These are phyloP conservation scores for Candida albicans DNA, from an alignment of 1,139 yeast species.

Conservation along the genomic window DNA sequence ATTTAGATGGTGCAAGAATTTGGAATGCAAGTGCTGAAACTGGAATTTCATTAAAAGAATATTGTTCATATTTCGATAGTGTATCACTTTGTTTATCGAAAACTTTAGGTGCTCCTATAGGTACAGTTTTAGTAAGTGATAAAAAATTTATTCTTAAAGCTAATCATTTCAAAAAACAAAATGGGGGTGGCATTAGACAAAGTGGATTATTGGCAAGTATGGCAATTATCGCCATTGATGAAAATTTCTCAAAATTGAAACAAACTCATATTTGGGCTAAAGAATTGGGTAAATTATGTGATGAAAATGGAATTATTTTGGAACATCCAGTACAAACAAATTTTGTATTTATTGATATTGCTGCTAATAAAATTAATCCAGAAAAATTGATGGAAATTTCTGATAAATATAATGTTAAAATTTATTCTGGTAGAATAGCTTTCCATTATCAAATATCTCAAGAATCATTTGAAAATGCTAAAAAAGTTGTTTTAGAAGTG, in stretches of 20 bases:
- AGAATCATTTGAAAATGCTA: slow-evolving; percentile 32
- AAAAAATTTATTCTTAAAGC: slow-evolving; percentile 38
- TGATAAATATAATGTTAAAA: slow-evolving; percentile 28
- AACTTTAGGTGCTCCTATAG: slow-evolving; percentile 49
- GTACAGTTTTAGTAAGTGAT: slow-evolving; percentile 41
- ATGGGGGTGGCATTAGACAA: slow-evolving; percentile 51
- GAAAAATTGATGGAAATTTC: slow-evolving; percentile 25
- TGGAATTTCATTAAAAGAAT: slow-evolving; percentile 39
- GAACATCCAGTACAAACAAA: slow-evolving; percentile 44
- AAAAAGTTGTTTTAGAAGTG: slow-evolving; percentile 29
- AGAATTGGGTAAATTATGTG: slow-evolving; percentile 49
- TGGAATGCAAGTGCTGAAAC: slow-evolving; percentile 49
- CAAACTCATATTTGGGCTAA: slow-evolving; percentile 57
- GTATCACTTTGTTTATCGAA: slow-evolving; percentile 49
- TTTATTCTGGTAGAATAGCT: slow-evolving; percentile 34
- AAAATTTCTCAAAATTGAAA: slow-evolving; percentile 36
- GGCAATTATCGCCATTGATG: slow-evolving; percentile 44
- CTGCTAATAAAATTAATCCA: slow-evolving; percentile 33
- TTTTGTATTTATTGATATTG: slow-evolving; percentile 43
- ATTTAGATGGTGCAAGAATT: slow-evolving; percentile 49
- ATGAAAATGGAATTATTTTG: slow-evolving; percentile 28
- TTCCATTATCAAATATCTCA: slow-evolving; percentile 41
- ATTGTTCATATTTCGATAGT: slow-evolving; percentile 43
- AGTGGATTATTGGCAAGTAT: slow-evolving; percentile 42
- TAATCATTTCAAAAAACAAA: slow-evolving; percentile 48